phyloP scores from a whole-genome alignment of 495 filamentous ascomycete genomes.

The Talaromyces liani region DNA sequence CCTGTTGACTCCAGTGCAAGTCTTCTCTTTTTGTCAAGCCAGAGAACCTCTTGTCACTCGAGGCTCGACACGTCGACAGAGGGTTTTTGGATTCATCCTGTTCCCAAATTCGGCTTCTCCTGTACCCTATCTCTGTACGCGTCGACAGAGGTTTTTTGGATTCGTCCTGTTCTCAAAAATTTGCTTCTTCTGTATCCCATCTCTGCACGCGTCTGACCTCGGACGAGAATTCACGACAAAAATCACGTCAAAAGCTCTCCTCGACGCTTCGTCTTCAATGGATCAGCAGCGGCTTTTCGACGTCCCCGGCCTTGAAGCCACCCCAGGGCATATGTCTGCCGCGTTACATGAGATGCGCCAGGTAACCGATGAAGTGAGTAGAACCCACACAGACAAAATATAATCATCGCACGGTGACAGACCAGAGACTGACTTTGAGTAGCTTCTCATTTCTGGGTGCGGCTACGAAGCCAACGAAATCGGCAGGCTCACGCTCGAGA shows the following conservation, averaged over 20 bases:
- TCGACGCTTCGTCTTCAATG: background rate
- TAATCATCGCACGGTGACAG: background rate
- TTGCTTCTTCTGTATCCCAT: background rate
- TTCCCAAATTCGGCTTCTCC: background rate
- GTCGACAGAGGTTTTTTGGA: background rate
- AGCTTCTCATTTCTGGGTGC: slow-evolving; percentile 21
- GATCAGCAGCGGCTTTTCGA: background rate
- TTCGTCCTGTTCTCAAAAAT: background rate
- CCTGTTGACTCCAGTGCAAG: background rate
- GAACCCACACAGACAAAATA: background rate
- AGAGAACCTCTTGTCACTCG: background rate
- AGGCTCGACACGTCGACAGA: background rate
- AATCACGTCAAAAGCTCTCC: background rate
- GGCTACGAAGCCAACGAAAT: slow-evolving; percentile 20
- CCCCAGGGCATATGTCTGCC: background rate
- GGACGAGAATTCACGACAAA: background rate
- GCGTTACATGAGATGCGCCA: background rate
- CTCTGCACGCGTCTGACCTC: background rate
- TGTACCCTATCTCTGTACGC: background rate
- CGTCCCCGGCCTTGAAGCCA: background rate
- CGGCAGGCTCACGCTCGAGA: slow-evolving; percentile 19
- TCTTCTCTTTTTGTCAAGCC: background rate
- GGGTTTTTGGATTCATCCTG: background rate
- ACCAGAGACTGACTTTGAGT: background rate
- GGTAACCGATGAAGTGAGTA: background rate